A percentile compares a stretch with the other conserved stretches of the same genome.
These are phyloP conservation scores for Exophiala sp. DNA, from an alignment of 2,329 filamentous ascomycete genomes.

Conservation along the genomic window DNA sequence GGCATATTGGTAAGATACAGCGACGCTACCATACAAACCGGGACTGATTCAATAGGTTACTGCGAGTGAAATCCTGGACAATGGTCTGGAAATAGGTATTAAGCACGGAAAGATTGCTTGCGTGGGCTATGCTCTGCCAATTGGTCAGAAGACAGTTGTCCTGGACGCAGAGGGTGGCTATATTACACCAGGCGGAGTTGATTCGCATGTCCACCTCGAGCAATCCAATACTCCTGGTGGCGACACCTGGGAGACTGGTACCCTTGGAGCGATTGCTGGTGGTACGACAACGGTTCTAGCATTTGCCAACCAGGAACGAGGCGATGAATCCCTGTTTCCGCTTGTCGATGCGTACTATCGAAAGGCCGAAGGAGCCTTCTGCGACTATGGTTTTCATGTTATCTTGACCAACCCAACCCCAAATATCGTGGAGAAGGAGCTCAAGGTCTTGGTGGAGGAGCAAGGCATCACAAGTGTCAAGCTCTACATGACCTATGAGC, in stretches of 20 bases:
- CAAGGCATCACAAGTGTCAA: constrained; percentile 42
- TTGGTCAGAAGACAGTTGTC: too few relatives aligned
- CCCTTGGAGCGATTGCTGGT: constrained; percentile 51
- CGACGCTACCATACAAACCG: too few relatives aligned
- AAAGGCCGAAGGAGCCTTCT: constrained; percentile 34
- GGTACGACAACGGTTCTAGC: constrained; percentile 40
- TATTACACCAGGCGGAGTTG: constrained; percentile 9
- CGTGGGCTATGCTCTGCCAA: too few relatives aligned
- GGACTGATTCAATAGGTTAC: too few relatives aligned
- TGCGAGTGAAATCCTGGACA: too few relatives aligned
- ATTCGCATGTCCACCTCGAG: constrained; percentile 12
- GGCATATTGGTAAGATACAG: too few relatives aligned
- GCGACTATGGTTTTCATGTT: constrained; percentile 51
- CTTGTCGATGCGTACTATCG: constrained; percentile 29
- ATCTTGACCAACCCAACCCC: constrained; percentile 35
- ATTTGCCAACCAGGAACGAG: too few relatives aligned
- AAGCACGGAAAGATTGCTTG: too few relatives aligned
- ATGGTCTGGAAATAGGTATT: too few relatives aligned
- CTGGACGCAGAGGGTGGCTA: constrained; percentile 12
- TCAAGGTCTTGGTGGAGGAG: constrained; percentile 34
- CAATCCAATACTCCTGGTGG: constrained; percentile 24
- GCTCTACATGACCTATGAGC: constrained; percentile 45
- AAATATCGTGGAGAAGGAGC: constrained; percentile 36
- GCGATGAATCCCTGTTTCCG: too few relatives aligned
- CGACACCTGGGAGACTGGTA: constrained; percentile 46